These are phyloP conservation scores for Venturiaceae sp. DNA, from an alignment of 2,329 filamentous ascomycete species.

Conservation along the genomic window DNA sequence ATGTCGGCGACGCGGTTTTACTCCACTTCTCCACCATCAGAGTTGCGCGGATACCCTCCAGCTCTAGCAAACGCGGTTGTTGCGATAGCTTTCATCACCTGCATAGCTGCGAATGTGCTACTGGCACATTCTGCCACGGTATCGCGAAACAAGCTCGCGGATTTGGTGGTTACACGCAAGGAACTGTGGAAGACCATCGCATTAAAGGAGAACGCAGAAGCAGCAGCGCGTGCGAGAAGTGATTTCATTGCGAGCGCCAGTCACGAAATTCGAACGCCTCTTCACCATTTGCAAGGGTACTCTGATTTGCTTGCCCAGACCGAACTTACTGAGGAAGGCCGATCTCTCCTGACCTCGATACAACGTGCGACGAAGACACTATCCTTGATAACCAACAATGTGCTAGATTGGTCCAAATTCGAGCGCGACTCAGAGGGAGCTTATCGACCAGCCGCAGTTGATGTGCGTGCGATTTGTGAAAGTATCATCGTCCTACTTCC, in stretches of 20 bases:
- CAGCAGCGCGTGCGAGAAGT: conserved; percentile 20
- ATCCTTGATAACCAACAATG: conserved; percentile 26
- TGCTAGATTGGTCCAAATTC: conserved; percentile 27
- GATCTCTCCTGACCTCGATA: conserved; percentile 21
- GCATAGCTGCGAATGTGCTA: conserved; percentile 23
- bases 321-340: conserved; percentile 21
- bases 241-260: conserved; percentile 26
- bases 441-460: conserved; percentile 20
- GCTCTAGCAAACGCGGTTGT: conserved; percentile 20
- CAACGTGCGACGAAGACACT: conserved; percentile 24
- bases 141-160: conserved; percentile 16
- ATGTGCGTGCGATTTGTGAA: conserved; percentile 23
- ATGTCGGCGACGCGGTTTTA: conserved; percentile 22
- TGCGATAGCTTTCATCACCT: conserved; percentile 22
- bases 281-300: conserved; percentile 27
- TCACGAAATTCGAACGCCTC: conserved; percentile 26
- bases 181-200: conserved; percentile 24
- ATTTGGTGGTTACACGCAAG: conserved; percentile 22
- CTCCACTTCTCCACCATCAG: conserved; percentile 15
- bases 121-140: conserved; percentile 24
- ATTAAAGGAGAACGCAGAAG: conserved; percentile 24
- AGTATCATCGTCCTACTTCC: conserved; percentile 22
- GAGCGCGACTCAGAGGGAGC: conserved; percentile 20
- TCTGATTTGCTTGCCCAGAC: conserved; percentile 22
- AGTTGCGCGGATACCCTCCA: conserved; percentile 20